Evolutionary conservation across 306 rosid species (phyloP).

Genomic region (Crotalaria pallida): DNA sequence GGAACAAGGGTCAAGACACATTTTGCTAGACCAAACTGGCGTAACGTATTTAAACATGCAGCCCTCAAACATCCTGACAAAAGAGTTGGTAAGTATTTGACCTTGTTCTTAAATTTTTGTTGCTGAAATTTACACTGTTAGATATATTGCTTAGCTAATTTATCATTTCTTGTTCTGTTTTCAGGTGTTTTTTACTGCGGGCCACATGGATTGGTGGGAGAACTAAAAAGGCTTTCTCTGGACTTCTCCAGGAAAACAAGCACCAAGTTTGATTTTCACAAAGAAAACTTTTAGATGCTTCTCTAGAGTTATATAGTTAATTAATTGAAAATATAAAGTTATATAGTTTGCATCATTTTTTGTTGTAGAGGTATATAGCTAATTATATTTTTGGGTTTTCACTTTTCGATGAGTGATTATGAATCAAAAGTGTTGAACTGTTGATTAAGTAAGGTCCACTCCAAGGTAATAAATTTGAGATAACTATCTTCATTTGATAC

Average conservation of each 20-base stretch:
- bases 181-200: constrained; percentile 92
- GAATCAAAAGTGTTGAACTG: too few relatives aligned
- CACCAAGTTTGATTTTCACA: constrained; percentile 91
- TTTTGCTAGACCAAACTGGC: constrained; percentile 85
- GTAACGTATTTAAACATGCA: constrained; percentile 57
- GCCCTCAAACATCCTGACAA: constrained; percentile 48
- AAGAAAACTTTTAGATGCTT: constrained; percentile 62
- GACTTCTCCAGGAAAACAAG: constrained; percentile 70
- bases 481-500: background rate
- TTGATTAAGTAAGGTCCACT: too few relatives aligned
- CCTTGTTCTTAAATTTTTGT: background rate
- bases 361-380: constrained; percentile 13
- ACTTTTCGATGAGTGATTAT: too few relatives aligned
- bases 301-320: background rate
- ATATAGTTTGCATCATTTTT: constrained; percentile 8
- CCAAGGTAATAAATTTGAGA: background rate
- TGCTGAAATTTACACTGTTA: background rate
- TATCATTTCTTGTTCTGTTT: background rate
- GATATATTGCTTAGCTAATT: background rate
- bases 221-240: constrained; percentile 49
- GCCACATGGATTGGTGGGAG: constrained; percentile 62
- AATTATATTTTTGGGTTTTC: too few relatives aligned
- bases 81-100: constrained; percentile 62
- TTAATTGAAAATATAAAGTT: constrained; percentile 6
- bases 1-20: constrained; percentile 78